Evolutionary conservation across 805 yeast species (phyloP).

Genomic region (Maudiozyma pseudohumilis): DNA sequence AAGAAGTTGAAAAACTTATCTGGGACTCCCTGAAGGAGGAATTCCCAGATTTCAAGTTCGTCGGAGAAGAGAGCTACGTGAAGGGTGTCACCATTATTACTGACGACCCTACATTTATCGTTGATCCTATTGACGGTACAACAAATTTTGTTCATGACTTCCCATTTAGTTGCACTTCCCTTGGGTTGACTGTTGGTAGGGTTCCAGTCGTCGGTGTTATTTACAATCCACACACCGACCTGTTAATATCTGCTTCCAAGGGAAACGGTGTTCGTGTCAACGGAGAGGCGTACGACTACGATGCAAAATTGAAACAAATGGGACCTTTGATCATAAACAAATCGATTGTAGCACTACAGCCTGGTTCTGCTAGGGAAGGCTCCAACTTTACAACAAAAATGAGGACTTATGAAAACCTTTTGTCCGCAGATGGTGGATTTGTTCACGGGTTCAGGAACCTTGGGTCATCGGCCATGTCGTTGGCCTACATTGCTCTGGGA

Average conservation of each 20-base stretch:
- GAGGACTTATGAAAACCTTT: slow-evolving; percentile 71
- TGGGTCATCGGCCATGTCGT: slow-evolving; percentile 58
- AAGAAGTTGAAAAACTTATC: slow-evolving; percentile 42
- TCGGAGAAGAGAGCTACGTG: slow-evolving; percentile 53
- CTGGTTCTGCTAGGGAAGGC: slow-evolving; percentile 83
- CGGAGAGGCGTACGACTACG: slow-evolving; percentile 41
- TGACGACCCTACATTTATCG: slow-evolving; percentile 50
- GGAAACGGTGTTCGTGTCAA: slow-evolving; percentile 48
- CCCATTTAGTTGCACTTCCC: slow-evolving; percentile 54
- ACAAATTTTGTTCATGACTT: slow-evolving; percentile 54
- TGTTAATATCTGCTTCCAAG: slow-evolving; percentile 42
- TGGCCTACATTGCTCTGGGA: slow-evolving; percentile 52
- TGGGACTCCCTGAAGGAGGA: slow-evolving; percentile 21
- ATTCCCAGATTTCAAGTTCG: slow-evolving; percentile 43
- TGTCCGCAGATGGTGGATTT: slow-evolving; percentile 83
- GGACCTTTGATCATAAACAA: slow-evolving; percentile 80
- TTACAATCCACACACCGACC: slow-evolving; percentile 48
- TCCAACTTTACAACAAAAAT: slow-evolving; percentile 70
- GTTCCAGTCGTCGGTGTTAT: slow-evolving; percentile 53
- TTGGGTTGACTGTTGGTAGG: slow-evolving; percentile 43
- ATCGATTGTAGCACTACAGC: slow-evolving; percentile 82
- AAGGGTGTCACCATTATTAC: slow-evolving; percentile 39
- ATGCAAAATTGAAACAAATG: slow-evolving; percentile 57
- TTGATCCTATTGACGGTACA: slow-evolving; percentile 60
- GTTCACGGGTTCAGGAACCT: slow-evolving; percentile 63